Base-by-base conservation (phyloP, 768 basidiomycete genomes). In the Lactarius quietus region DNA sequence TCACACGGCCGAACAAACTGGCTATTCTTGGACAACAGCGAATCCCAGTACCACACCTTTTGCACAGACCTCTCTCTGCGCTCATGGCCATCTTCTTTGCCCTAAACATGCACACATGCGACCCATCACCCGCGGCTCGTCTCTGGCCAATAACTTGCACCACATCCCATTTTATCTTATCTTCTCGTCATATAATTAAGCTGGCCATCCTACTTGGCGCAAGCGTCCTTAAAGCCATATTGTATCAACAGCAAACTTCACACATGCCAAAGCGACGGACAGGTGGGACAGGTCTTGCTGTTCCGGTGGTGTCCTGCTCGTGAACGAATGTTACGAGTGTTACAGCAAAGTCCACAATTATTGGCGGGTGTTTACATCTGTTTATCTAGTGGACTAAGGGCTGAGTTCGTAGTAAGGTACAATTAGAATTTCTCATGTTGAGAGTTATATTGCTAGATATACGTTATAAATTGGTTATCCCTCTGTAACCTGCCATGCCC, bases 11-110 rank as follows among this genome's bases (percentile, higher is more conserved):
- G 8, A 38, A 36, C n/a, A 29, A 20, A 1, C 54, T 61, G 29
- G 7, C 17, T n/a, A 33, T 39, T 31, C 57, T 51, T 98, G 96
- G 96, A 98, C 76, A 92, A 89, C 72, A 93, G 91, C 68, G 97
- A 98, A 71, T 78, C 81, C 0, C 97, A 99, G 78, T 98, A 95
- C 73, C 88, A 89, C 29, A 83, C n/a, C 86, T 97, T 99, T 76
- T 84, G 96, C 43, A 80, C 83, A 70, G 92, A 93, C 73, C 73
- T 97, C 54, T 84, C 88, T 71, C 80, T 41, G 41, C 74, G 51
- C 78, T 91, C 33, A 76, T 79, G 18, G 64, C 76, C 31, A 70
- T 81, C n/a, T 90, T 89, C 73, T 76, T 93, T n/a, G 66, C 75
- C 31, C 68, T 84, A 89, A 88, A 71, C 78, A 74, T 29, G 33